Percentiles rank a stretch among this genome's conserved stretches.
These are phyloP conservation scores for Pisolithus orientalis DNA, from an alignment of 768 basidiomycete species.

Conservation along the genomic window DNA sequence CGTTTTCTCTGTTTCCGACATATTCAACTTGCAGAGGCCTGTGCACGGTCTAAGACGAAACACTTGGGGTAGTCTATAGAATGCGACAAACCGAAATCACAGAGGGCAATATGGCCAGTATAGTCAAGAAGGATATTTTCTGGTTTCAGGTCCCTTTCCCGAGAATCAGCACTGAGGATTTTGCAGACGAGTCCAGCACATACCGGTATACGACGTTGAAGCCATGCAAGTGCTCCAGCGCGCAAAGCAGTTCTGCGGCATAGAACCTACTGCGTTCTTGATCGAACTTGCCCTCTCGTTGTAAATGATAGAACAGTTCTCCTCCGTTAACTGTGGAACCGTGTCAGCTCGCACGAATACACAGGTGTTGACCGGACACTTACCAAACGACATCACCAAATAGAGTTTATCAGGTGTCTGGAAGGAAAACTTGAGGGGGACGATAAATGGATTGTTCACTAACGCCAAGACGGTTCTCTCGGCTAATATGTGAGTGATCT, in stretches of 20 bases:
- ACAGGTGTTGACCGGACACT: constrained; percentile 15
- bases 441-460: constrained; percentile 98
- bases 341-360: constrained; percentile 1
- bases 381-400: constrained; percentile 93
- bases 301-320: constrained; percentile 95
- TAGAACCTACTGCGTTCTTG: constrained; percentile 93
- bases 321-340: constrained; percentile 78
- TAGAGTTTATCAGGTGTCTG: constrained; percentile 97
- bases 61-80: background rate
- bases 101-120: constrained; percentile 95
- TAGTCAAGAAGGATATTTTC: constrained; percentile 98
- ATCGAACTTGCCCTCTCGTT: constrained; percentile 94
- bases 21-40: constrained; percentile 92
- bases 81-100: constrained; percentile 72
- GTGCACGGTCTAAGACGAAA: constrained; percentile 2
- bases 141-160: constrained; percentile 81
- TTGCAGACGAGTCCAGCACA: constrained; percentile 12
- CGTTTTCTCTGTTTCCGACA: constrained; percentile 96
- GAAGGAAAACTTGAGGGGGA: constrained; percentile 98
- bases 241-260: constrained; percentile 93
- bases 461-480: constrained; percentile 95
- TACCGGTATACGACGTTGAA: constrained; percentile 99
- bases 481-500: constrained; percentile 96
- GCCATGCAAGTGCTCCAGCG: constrained; percentile 90
- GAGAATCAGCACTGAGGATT: background rate